These are phyloP conservation scores for Hypomontagnella submonticulosa DNA, from an alignment of 495 filamentous ascomycete genomes.

Conservation along the genomic window DNA sequence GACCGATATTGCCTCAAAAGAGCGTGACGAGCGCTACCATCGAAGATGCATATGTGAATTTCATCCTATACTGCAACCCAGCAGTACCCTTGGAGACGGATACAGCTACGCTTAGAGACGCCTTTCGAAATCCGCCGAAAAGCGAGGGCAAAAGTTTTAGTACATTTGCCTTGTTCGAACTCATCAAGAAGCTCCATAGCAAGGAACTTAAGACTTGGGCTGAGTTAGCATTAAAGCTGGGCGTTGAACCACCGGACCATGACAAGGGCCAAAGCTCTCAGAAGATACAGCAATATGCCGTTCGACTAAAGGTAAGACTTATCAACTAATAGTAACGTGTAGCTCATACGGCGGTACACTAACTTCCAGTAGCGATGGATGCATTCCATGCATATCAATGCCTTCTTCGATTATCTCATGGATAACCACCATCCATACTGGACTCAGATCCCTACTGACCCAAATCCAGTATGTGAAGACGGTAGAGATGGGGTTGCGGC, in stretches of 20 bases:
- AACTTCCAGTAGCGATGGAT: constrained; percentile 81
- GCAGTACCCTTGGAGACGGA: constrained; percentile 76
- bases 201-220: constrained; percentile 98
- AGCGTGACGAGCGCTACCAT: constrained; percentile 78
- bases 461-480: constrained; percentile 67
- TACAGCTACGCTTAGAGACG: constrained; percentile 77
- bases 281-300: constrained; percentile 97
- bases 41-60: constrained; percentile 86
- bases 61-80: constrained; percentile 93
- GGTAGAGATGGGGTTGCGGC: constrained; percentile 86
- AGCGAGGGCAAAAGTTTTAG: constrained; percentile 94
- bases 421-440: constrained; percentile 85
- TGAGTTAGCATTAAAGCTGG: constrained; percentile 86
- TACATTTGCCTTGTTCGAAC: constrained; percentile 80
- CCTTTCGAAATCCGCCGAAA: constrained; percentile 85
- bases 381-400: constrained; percentile 97
- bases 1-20: constrained; percentile 69
- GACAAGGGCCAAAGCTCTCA: constrained; percentile 93
- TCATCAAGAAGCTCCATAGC: constrained; percentile 82
- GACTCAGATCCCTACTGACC: constrained; percentile 78
- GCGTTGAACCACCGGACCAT: constrained; percentile 85
- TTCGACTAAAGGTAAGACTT: constrained; percentile 81
- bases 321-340: not conserved
- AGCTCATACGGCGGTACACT: constrained; percentile 13
- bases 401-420: constrained; percentile 92